Percentiles rank a stretch among this genome's conserved stretches.
Evolutionary conservation across 768 basidiomycete species (phyloP).

Genomic region (Hericium erinaceus): DNA sequence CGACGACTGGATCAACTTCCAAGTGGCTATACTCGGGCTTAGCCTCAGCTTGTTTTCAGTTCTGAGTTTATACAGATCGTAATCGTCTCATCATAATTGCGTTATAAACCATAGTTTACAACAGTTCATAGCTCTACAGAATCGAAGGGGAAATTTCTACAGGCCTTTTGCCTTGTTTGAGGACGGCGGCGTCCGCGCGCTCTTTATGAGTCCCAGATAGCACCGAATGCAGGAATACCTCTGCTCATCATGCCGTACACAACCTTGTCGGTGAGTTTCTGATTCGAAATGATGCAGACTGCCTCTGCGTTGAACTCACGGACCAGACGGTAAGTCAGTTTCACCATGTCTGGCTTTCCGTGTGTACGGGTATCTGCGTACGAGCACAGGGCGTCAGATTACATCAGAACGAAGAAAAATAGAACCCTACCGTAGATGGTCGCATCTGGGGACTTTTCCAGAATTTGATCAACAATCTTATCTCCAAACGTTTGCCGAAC

Average conservation of each 20-base stretch:
- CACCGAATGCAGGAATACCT: constrained; percentile 53
- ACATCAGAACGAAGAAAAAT: background rate
- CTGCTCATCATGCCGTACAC: constrained; percentile 53
- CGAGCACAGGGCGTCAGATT: background rate
- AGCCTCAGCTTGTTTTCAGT: too few species aligned
- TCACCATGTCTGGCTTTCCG: constrained; percentile 29
- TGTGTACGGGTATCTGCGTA: constrained; percentile 24
- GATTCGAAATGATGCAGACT: constrained; percentile 51
- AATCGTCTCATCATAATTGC: background rate
- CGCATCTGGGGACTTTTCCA: constrained; percentile 44
- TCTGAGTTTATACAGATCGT: too few species aligned
- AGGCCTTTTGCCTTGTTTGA: background rate
- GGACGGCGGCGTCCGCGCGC: too few species aligned
- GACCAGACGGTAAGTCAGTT: constrained; percentile 26
- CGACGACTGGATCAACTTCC: too few species aligned
- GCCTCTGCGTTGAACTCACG: constrained; percentile 34
- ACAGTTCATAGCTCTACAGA: background rate
- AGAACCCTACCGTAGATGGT: constrained; percentile 41
- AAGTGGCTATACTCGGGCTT: too few species aligned
- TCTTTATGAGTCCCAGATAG: constrained; percentile 48
- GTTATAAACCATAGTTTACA: background rate
- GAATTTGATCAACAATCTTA: constrained; percentile 45
- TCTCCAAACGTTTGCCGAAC: constrained; percentile 55
- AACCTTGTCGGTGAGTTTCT: constrained; percentile 44
- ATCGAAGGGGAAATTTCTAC: background rate